Percentiles rank a stretch among this genome's conserved stretches.
Evolutionary conservation across 352 stramenopile genomes (phyloP).

Genomic region (Phytophthora idaei): DNA sequence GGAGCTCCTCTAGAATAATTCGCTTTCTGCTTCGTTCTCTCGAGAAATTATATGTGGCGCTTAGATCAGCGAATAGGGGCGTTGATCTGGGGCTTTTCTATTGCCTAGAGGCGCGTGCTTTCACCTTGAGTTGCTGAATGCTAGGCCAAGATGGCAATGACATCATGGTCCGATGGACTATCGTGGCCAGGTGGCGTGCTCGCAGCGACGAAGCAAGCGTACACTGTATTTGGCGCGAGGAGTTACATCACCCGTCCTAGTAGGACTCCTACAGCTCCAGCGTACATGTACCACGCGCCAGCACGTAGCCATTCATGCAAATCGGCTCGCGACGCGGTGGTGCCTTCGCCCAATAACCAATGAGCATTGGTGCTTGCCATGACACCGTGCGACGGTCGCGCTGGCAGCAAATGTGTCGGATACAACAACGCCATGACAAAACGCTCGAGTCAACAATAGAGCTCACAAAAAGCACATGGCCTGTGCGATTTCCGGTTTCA

Average conservation of each 20-base stretch:
- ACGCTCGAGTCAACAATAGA: constrained; percentile 34
- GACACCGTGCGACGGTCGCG: constrained; percentile 10
- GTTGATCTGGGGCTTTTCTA: constrained; percentile 10
- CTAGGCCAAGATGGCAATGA: constrained; percentile 8
- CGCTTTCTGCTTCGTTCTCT: constrained; percentile 25
- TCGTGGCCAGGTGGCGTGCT: constrained; percentile 9
- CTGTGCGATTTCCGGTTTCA: constrained; percentile 14
- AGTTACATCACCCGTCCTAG: constrained; percentile 1
- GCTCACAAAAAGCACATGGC: background rate
- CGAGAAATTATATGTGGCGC: constrained; percentile 18
- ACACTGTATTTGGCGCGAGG: background rate
- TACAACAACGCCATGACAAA: constrained; percentile 16
- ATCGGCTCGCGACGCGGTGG: constrained; percentile 16
- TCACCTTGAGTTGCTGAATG: background rate
- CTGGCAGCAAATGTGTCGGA: background rate
- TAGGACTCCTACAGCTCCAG: background rate
- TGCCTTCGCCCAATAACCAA: constrained; percentile 38
- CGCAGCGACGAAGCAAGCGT: background rate
- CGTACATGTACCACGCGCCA: constrained; percentile 18
- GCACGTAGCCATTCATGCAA: constrained; percentile 21
- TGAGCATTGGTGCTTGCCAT: constrained; percentile 17
- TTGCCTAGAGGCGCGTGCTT: constrained; percentile 20
- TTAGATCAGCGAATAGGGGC: constrained; percentile 10
- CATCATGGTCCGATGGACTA: constrained; percentile 21
- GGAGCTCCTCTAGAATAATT: constrained; percentile 2